A percentile compares a stretch with the other conserved stretches of the same genome.
These are phyloP conservation scores for Aspergillus ostianus DNA, from an alignment of 495 filamentous ascomycete species.

Conservation along the genomic window DNA sequence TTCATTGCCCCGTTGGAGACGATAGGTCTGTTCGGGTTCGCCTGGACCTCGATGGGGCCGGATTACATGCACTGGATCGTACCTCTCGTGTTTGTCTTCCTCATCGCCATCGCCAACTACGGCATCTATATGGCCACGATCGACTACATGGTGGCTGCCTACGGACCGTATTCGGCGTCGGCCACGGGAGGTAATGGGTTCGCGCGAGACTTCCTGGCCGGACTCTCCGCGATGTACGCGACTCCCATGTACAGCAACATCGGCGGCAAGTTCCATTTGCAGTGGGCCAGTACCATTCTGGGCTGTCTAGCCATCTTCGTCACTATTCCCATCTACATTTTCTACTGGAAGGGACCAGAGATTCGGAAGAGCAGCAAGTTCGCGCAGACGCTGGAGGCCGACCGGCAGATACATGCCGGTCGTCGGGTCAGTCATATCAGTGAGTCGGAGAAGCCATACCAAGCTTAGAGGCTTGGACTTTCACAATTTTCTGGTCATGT, in stretches of 20 bases:
- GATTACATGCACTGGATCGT: conserved; percentile 60
- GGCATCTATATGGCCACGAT: conserved; percentile 78
- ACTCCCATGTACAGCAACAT: conserved; percentile 42
- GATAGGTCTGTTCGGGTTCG: conserved; percentile 68
- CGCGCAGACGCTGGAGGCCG: conserved; percentile 33
- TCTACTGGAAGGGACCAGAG: conserved; percentile 46
- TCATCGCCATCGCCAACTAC: conserved; percentile 71
- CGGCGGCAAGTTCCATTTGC: conserved; percentile 29
- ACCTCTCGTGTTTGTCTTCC: conserved; percentile 54
- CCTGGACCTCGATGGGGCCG: conserved; percentile 62
- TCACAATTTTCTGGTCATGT: not conserved
- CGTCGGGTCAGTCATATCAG: conserved; percentile 22
- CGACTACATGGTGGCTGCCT: conserved; percentile 82
- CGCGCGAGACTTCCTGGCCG: conserved; percentile 47
- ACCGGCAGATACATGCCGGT: conserved; percentile 16
- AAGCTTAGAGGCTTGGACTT: conserved; percentile 3
- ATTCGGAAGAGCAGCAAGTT: conserved; percentile 46
- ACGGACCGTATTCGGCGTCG: conserved; percentile 75
- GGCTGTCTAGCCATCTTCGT: conserved; percentile 39
- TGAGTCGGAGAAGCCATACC: conserved; percentile 14
- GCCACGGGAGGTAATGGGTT: conserved; percentile 71
- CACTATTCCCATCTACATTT: conserved; percentile 48
- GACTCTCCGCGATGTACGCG: conserved; percentile 46
- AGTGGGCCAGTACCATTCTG: conserved; percentile 43
- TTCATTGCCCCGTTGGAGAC: conserved; percentile 64